Evolutionary conservation across 2,329 filamentous ascomycete species (phyloP).

Genomic region (Ascochyta clinopodiicola): DNA sequence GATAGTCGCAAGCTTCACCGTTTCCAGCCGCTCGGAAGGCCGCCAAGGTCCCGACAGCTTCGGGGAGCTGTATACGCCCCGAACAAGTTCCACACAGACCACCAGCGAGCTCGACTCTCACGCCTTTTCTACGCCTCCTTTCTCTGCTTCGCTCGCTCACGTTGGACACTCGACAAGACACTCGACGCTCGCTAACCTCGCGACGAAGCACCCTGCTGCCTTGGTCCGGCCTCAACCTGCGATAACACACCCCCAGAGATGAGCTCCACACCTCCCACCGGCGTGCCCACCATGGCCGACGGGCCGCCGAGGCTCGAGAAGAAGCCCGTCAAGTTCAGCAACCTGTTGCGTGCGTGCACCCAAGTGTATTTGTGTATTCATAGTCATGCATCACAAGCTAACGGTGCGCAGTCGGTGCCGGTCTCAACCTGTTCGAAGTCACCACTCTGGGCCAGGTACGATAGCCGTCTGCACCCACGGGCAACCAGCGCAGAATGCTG

Average conservation of each 20-base stretch:
- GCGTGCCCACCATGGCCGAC: constrained; percentile 51
- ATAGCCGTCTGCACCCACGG: neutral
- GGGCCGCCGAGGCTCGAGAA: constrained; percentile 76
- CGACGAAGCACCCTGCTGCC: constrained; percentile 90
- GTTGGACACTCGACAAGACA: neutral
- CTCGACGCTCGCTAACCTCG: constrained; percentile 52
- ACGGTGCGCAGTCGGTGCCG: constrained; percentile 73
- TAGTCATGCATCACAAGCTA: neutral
- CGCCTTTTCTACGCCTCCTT: constrained; percentile 10
- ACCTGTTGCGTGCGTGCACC: constrained; percentile 73
- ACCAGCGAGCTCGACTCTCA: constrained; percentile 14
- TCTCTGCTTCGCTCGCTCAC: constrained; percentile 24
- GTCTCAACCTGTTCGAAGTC: constrained; percentile 94
- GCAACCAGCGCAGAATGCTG: constrained; percentile 34
- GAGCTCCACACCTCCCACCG: constrained; percentile 56
- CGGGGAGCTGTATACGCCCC: constrained; percentile 4
- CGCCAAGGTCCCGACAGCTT: constrained; percentile 15
- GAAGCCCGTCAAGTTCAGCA: constrained; percentile 99
- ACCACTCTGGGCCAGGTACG: constrained; percentile 70
- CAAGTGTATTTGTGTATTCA: neutral
- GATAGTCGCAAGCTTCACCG: constrained; percentile 18
- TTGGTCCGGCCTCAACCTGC: constrained; percentile 89
- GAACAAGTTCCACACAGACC: constrained; percentile 26
- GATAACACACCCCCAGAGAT: constrained; percentile 58
- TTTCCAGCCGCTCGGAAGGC: constrained; percentile 10